Evolutionary conservation across 768 basidiomycete species (phyloP).

Genomic region (Pleurotus giganteus): DNA sequence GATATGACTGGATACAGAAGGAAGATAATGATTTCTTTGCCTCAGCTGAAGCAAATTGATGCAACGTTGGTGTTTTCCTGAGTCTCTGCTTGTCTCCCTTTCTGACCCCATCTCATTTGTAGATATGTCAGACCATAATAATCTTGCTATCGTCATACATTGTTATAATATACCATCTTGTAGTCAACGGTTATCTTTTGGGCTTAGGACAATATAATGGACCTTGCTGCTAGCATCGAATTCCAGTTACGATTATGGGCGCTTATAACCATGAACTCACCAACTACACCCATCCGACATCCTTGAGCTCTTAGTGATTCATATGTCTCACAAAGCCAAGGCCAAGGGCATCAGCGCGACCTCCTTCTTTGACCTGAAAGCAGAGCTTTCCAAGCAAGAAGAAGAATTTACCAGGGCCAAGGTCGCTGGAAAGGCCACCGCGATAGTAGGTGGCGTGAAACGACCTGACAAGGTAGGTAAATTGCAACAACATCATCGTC

Average conservation of each 20-base stretch:
- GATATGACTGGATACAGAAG: conserved; percentile 81
- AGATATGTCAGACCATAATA: conserved; percentile 16
- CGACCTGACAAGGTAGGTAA: conserved; percentile 65
- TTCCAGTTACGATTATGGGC: not conserved
- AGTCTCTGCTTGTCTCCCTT: not conserved
- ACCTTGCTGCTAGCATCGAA: not conserved
- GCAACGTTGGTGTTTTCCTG: conserved; percentile 72
- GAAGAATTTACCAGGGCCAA: conserved; percentile 58
- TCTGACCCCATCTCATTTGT: not conserved
- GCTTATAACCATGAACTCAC: not conserved
- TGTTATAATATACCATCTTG: not conserved
- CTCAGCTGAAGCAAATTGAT: conserved; percentile 91
- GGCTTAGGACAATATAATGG: not conserved
- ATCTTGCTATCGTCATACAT: not conserved
- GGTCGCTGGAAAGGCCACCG: conserved; percentile 50
- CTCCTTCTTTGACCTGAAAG: conserved; percentile 83
- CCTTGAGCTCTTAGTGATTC: not conserved
- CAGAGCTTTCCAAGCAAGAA: conserved; percentile 64
- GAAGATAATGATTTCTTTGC: conserved; percentile 85
- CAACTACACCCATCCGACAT: not conserved
- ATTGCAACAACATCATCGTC: not conserved
- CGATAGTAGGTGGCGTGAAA: conserved; percentile 60
- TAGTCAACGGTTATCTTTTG: not conserved
- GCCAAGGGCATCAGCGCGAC: conserved; percentile 68
- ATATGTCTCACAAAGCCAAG: conserved; percentile 55